A percentile compares a stretch with the other conserved stretches of the same genome.
phyloP scores from a whole-genome alignment of 257 asterid species.

The Nicotiana obtusifolia region DNA sequence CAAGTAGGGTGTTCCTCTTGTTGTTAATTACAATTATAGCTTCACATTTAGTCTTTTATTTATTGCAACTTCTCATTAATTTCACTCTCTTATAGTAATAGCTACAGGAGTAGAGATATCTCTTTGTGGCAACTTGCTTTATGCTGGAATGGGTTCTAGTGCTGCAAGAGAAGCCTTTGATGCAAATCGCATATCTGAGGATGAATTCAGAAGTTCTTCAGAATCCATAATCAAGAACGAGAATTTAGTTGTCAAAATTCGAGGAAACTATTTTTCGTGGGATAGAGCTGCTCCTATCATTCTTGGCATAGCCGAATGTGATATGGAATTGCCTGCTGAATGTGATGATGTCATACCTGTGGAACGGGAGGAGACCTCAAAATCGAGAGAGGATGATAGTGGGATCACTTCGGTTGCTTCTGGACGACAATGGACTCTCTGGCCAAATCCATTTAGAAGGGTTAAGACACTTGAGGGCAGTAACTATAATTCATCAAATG shows the following conservation, averaged over 20 bases:
- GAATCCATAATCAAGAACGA: conserved; percentile 55
- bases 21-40: not conserved
- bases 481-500: conserved; percentile 41
- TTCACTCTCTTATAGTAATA: not conserved
- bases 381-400: conserved; percentile 36
- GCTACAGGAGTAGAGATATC: conserved; percentile 70
- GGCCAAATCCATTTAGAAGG: conserved; percentile 91
- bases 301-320: conserved; percentile 72
- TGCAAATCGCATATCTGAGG: conserved; percentile 50
- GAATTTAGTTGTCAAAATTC: conserved; percentile 60
- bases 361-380: conserved; percentile 36
- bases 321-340: conserved; percentile 47
- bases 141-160: conserved; percentile 66
- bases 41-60: conserved; percentile 6
- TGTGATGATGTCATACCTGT: conserved; percentile 46
- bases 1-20: conserved; percentile 31
- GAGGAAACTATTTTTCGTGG: conserved; percentile 75
- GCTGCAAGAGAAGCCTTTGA: conserved; percentile 74
- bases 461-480: conserved; percentile 62
- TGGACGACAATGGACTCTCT: conserved; percentile 82
- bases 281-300: conserved; percentile 64
- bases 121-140: conserved; percentile 68
- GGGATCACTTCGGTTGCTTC: conserved; percentile 43
- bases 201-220: conserved; percentile 58
- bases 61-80: not conserved